phyloP scores from a whole-genome alignment of 495 filamentous ascomycete genomes.

The Xylaria acuta region DNA sequence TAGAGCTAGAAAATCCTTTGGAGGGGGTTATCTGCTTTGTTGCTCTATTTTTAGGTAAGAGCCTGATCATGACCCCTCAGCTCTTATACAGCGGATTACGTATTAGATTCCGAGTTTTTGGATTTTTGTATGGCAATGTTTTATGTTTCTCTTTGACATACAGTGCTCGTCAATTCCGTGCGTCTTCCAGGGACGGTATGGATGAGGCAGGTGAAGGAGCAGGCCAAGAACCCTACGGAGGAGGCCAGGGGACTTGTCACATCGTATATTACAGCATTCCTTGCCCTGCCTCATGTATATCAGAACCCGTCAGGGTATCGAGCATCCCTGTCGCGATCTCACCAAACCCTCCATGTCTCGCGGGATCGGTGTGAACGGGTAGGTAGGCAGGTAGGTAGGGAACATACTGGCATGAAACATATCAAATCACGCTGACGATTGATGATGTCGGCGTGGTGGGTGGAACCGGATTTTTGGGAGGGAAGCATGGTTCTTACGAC shows the following conservation, averaged over 20 bases:
- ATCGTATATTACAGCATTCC: neutral
- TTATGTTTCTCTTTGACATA: neutral
- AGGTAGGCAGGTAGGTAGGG: no score
- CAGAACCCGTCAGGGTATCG: neutral
- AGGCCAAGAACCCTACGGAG: neutral
- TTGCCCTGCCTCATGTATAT: conserved; percentile 14
- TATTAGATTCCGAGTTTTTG: neutral
- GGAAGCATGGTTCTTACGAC: neutral
- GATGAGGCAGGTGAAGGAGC: neutral
- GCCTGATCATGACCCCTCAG: conserved; percentile 4
- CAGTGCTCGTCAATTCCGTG: neutral
- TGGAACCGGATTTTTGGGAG: no score
- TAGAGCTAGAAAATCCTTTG: neutral
- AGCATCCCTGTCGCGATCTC: conserved; percentile 12
- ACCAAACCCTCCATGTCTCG: neutral
- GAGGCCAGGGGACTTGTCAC: conserved; percentile 6
- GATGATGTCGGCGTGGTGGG: neutral
- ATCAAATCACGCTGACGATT: conserved; percentile 1
- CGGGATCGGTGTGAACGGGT: neutral
- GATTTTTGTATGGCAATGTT: neutral
- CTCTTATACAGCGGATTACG: conserved; percentile 6
- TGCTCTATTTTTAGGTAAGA: conserved; percentile 12
- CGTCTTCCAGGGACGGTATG: neutral
- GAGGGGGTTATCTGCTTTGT: neutral
- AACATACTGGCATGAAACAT: neutral